These are phyloP conservation scores for Entophlyctis luteolus DNA, from an alignment of 192 early-diverging fungal species.

Conservation along the genomic window DNA sequence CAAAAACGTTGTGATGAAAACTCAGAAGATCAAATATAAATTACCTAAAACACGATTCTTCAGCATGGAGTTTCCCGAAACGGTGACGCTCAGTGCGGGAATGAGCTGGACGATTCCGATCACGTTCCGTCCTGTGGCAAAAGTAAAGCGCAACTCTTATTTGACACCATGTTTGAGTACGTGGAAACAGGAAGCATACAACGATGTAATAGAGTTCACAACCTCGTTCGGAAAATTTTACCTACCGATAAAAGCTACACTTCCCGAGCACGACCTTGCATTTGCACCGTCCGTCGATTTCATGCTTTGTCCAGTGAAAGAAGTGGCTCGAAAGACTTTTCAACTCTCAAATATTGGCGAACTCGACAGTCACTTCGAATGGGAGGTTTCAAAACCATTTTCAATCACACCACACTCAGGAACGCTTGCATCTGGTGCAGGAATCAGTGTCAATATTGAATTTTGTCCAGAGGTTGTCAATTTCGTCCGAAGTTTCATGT, in stretches of 20 bases:
- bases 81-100: conserved; percentile 52
- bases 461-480: conserved; percentile 46
- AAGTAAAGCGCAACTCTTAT: conserved; percentile 26
- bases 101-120: conserved; percentile 58
- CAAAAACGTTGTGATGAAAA: conserved; percentile 61
- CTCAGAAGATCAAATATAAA: conserved; percentile 59
- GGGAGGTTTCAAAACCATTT: conserved; percentile 46
- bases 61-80: conserved; percentile 60
- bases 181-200: conserved; percentile 45
- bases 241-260: conserved; percentile 48
- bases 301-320: conserved; percentile 46
- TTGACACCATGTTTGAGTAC: background rate
- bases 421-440: conserved; percentile 30
- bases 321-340: conserved; percentile 42
- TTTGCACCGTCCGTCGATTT: conserved; percentile 49
- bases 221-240: conserved; percentile 56
- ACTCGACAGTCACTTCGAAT: conserved; percentile 47
- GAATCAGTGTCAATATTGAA: conserved; percentile 34
- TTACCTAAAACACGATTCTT: conserved; percentile 57
- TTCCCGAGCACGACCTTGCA: conserved; percentile 54
- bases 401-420: conserved; percentile 37
- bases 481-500: too few relatives aligned
- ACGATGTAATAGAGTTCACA: conserved; percentile 52
- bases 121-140: conserved; percentile 57
- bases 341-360: conserved; percentile 48